Base-by-base conservation (phyloP, 345 rosid species). In the Eucalyptus tenuipes region DNA sequence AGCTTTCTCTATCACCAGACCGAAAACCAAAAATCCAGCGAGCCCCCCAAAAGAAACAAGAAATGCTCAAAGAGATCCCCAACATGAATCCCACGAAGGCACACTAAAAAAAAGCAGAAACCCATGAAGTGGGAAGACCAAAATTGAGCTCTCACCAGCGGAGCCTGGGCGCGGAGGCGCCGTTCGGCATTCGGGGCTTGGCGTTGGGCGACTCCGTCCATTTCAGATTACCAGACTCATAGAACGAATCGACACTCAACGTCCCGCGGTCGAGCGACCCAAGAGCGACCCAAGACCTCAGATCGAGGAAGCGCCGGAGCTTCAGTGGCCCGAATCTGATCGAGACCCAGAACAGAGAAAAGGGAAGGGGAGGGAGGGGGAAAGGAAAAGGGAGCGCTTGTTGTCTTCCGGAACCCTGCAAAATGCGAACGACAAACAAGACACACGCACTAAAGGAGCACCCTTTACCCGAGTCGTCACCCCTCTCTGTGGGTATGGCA, bases 131-230 rank as follows among this genome's bases (percentile, higher is more conserved):
- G 87, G 12, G 25, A 87, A 87, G 90, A 64, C 87, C 49, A 87
- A 55, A 55, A 87, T 47, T 4, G 57, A 89, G 7, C 37, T 53
- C 90, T 90, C 91, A 96, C 99, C 95, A 96, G 89, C 88, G 99
- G 99, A 92, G 98, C 97, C 91, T 95, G 97, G 91, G 95, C 91
- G 85, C 97, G 94, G 92, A 92, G 92, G 50, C 94, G 95, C 57
- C 95, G 93, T 3, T 91, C 92, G 18, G 93, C 90, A 92, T 89
- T 95, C 33, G 97, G 89, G 24, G 96, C 89, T 88, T 87, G 96
- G 80, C 92, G 89, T 53, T 88, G 87, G 91, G 90, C 90, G 85
- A 95, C 89, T 88, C 92, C 94, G 87, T 96, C 95, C 96, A 95
- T 95, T 95, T 75, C 47, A 75, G 84, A 75, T 22, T 18, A 75